Evolutionary conservation across 2,329 filamentous ascomycete species (phyloP), one percentile per base, ranked within the genome.

Genomic region (Nannizzia gypsea): DNA sequence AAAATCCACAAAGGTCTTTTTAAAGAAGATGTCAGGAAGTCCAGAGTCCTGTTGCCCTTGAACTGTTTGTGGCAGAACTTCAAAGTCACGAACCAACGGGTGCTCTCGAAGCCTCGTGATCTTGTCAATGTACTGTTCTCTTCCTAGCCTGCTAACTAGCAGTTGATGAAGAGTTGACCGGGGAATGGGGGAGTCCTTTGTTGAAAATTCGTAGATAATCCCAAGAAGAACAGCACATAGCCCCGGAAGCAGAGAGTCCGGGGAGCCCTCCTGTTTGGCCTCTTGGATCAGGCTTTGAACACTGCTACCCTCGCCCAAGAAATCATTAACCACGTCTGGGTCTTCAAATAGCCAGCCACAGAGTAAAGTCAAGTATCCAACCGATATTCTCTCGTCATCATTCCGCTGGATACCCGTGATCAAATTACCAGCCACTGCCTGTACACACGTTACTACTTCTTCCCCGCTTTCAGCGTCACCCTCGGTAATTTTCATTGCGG

Each of bases 151-250:
- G 50, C 86, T 84, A 28, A 83, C 79, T 38, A 99, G 78, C 28
- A 96, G 81, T 24, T 87, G 84, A 67, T 95, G 88, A 50, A 99
- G 76, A 8, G 87, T 91, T 24, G 84, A 80, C 62, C 93, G 82
- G 4, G 92, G 83, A 57, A 99, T 86, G 0, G 93, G 90, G 0
- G 92, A 97, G 73, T 99, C 93, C 70, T 95, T 96, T 0, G 92
- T 96, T 8, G 92, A 97, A 69, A 97, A 99, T 68, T 99, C 93
- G 70, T 97, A 99, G 3, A 93, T 81, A 20, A 95, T 86, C 8
- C 92, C 93, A 1, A 97, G 79, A 0, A 99, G 76, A 70, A 90
- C 84, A 15, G 90, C 87, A 70, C 88, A 90, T 11, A 99, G 79
- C 1, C 93, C 93, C 64, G 89, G 87, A 13, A 92, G 80, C 34